These are phyloP conservation scores for Trichoderma virens DNA, from an alignment of 495 filamentous ascomycete species.

Conservation along the genomic window DNA sequence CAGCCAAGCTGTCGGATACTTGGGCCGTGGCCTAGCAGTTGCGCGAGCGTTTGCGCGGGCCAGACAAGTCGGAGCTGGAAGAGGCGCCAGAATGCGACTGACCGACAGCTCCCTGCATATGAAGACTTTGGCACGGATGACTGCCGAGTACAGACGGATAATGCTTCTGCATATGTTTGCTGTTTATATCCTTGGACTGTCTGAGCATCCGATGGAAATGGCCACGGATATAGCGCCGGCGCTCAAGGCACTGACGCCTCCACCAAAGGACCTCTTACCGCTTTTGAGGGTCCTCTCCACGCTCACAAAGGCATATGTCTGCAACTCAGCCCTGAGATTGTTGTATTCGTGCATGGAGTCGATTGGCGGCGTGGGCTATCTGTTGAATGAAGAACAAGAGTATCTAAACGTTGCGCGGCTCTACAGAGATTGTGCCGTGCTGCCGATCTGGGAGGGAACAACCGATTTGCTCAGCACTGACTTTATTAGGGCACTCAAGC, in stretches of 20 bases:
- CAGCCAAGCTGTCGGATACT: slow-evolving; percentile 46
- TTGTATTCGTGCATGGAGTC: slow-evolving; percentile 60
- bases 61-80: slow-evolving; percentile 31
- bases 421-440: slow-evolving; percentile 55
- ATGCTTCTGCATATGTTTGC: slow-evolving; percentile 57
- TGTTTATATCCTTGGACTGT: slow-evolving; percentile 36
- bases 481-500: slow-evolving; percentile 47
- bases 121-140: slow-evolving; percentile 47
- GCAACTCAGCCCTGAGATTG: slow-evolving; percentile 40
- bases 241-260: slow-evolving; percentile 12
- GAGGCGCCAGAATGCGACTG: slow-evolving; percentile 31
- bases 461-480: slow-evolving; percentile 62
- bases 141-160: slow-evolving; percentile 39
- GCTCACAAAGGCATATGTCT: slow-evolving; percentile 56
- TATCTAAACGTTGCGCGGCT: slow-evolving; percentile 58
- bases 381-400: slow-evolving; percentile 51
- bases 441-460: slow-evolving; percentile 71
- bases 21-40: slow-evolving; percentile 54
- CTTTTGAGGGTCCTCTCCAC: slow-evolving; percentile 60
- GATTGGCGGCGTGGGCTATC: slow-evolving; percentile 70
- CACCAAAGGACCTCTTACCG: slow-evolving; percentile 13
- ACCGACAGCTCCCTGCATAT: slow-evolving; percentile 53
- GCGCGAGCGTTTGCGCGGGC: slow-evolving; percentile 47
- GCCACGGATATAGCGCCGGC: neutral
- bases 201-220: slow-evolving; percentile 14